Conservation (phyloP, 2,329 filamentous ascomycete species). For the Dactylonectria macrodidyma region DNA sequence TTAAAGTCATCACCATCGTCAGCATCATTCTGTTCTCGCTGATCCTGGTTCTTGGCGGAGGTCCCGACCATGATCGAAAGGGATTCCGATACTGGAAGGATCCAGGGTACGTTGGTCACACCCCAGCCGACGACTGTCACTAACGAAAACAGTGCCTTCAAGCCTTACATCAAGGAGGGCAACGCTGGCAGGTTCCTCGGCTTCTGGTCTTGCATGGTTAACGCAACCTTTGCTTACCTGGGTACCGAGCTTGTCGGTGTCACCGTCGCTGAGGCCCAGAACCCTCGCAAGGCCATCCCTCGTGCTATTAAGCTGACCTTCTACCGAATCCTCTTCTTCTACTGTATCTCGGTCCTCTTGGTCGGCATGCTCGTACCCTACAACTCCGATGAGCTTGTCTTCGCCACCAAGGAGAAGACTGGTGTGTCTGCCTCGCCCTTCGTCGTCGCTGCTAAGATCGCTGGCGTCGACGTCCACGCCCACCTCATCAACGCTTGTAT, state of each 20-base stretch:
- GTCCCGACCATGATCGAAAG: conserved; percentile 70
- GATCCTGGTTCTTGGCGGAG: conserved; percentile 65
- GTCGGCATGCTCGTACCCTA: conserved; percentile 84
- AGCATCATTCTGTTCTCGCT: conserved; percentile 77
- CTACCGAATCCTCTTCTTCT: conserved; percentile 87
- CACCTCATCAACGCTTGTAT: conserved; percentile 82
- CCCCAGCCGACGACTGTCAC: background rate
- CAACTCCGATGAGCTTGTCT: conserved; percentile 71
- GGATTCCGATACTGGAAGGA: conserved; percentile 78
- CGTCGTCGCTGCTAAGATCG: conserved; percentile 79
- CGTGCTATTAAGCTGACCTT: conserved; percentile 85
- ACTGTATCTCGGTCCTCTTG: conserved; percentile 77
- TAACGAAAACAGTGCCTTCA: conserved; percentile 52
- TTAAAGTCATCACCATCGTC: conserved; percentile 78
- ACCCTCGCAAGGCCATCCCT: conserved; percentile 82
- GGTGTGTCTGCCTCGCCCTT: conserved; percentile 74
- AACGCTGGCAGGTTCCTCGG: conserved; percentile 68
- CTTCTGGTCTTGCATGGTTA: conserved; percentile 81
- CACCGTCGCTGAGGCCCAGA: conserved; percentile 84
- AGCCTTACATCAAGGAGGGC: conserved; percentile 44
- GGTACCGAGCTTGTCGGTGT: conserved; percentile 84
- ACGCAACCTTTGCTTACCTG: conserved; percentile 83
- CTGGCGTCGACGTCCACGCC: conserved; percentile 74
- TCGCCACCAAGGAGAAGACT: conserved; percentile 63
- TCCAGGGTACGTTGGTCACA: conserved; percentile 57